A percentile compares a stretch with the other conserved stretches of the same genome.
phyloP scores from a whole-genome alignment of 768 basidiomycete genomes.

The Lactarius sp. region DNA sequence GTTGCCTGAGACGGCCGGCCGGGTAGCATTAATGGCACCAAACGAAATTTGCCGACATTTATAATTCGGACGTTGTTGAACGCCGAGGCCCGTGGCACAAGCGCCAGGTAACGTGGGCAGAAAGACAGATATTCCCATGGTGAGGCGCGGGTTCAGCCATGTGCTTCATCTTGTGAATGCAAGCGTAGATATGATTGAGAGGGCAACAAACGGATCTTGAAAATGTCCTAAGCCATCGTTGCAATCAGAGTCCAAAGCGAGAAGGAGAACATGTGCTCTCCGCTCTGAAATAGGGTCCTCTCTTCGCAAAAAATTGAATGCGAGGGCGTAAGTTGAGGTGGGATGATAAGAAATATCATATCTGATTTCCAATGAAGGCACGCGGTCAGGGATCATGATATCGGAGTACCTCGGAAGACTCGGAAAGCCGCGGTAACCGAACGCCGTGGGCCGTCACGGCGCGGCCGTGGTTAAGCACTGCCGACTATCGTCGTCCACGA shows the following conservation, averaged over 20 bases:
- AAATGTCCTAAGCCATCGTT: not conserved
- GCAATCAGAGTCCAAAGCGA: not conserved
- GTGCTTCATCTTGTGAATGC: not conserved
- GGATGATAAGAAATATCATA: not conserved
- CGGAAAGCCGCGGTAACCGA: slow-evolving; percentile 4
- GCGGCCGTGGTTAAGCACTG: slow-evolving; percentile 1
- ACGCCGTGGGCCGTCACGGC: not conserved
- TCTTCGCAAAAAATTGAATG: too few relatives aligned
- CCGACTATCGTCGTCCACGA: slow-evolving; percentile 16
- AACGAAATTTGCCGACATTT: slow-evolving; percentile 11
- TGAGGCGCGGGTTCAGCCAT: not conserved
- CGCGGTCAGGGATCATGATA: not conserved
- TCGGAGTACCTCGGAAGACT: not conserved
- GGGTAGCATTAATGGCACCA: not conserved
- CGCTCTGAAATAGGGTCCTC: too few relatives aligned
- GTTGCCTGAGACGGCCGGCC: not conserved
- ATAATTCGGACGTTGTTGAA: slow-evolving; percentile 3
- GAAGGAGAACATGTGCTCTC: not conserved
- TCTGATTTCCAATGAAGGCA: not conserved
- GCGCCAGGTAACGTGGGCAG: not conserved
- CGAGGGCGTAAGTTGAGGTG: not conserved
- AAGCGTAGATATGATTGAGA: not conserved
- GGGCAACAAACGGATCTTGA: not conserved
- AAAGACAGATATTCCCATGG: not conserved
- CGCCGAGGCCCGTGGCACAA: not conserved